A percentile compares a stretch with the other conserved stretches of the same genome.
Evolutionary conservation across 176 grass and related monocot genomes (phyloP).

Genomic region (Bothriochloa decipiens): DNA sequence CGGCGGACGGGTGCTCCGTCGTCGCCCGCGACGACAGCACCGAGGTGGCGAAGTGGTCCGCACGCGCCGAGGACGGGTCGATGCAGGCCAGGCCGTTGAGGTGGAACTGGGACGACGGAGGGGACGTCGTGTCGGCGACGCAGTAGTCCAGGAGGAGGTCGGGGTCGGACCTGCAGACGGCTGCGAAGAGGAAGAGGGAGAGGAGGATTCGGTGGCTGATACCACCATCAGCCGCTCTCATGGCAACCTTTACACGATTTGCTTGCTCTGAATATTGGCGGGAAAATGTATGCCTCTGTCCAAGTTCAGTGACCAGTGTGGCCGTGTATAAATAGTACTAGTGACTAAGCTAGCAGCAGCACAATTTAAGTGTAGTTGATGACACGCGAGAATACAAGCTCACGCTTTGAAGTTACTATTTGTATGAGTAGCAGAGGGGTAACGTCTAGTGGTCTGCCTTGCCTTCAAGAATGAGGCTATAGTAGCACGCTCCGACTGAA

Average conservation of each 20-base stretch:
- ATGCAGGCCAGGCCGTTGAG: conserved; percentile 64
- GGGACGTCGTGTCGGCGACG: conserved; percentile 34
- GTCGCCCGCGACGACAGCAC: conserved; percentile 33
- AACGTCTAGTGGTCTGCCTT: conserved; percentile 20
- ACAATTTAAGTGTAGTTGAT: background rate
- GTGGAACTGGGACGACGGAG: conserved; percentile 38
- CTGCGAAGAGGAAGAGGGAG: background rate
- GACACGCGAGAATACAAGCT: background rate
- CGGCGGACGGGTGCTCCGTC: conserved; percentile 9
- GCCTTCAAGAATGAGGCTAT: conserved; percentile 18
- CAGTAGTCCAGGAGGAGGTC: conserved; percentile 66
- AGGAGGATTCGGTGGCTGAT: conserved; percentile 3
- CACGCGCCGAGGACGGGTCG: conserved; percentile 42
- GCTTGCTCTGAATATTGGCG: conserved; percentile 12
- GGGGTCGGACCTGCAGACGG: conserved; percentile 38
- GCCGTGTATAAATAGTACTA: background rate
- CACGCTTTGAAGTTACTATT: conserved; percentile 48
- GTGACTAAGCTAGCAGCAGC: too few species aligned
- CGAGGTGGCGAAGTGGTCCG: conserved; percentile 62
- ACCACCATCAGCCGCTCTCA: conserved; percentile 2
- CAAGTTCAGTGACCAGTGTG: background rate
- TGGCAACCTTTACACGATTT: background rate
- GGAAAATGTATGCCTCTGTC: background rate
- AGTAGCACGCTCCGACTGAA: background rate
- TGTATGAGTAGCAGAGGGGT: conserved; percentile 18